Evolutionary conservation across 176 grass and related monocot species (phyloP), one percentile per base, ranked within the genome.

Genomic region (Carex myosuroides): DNA sequence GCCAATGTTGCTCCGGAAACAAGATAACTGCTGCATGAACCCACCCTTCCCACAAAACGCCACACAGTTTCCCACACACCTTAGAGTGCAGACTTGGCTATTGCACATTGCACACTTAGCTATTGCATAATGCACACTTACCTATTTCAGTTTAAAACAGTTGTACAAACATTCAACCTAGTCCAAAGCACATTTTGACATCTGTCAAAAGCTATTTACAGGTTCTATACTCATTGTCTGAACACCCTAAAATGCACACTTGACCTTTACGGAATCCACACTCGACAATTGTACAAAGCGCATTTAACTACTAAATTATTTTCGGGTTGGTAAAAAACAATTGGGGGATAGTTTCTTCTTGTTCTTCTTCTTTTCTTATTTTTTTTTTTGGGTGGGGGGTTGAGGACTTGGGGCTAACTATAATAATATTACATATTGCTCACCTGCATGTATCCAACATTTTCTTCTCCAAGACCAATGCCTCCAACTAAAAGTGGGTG

Each of bases 381-480:
- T 11, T 48, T 11, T 48, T 48, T 50, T 50, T 50, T 2, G 10
- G 46, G 46, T 10, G 46, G 46, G 46, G 10, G 10, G 44, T 50
- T 14, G 13, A 37, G 29, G 64, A 32, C 62, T 13, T 35, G 39
- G 11, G 11, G 4, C 42, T 42, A 73, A 73, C 21, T 7, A 75
- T 29, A 16, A 75, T 26, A 75, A 54, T 29, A 8, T 75, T 54
- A 6, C 8, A 30, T 60, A 62, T 53, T 29, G 63, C 81, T 79
- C 41, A 99, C 96, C 96, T 99, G 96, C 96, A 93, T 99, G 80
- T 87, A 99, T 80, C 96, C 96, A 50, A 89, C 76, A 86, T 93
- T 95, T 77, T 99, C 93, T 84, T 99, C 96, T 33, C 93, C 93
- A 84, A 95, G 92, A 39, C 91, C 92, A 86, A 95, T 76, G 67